These are phyloP conservation scores for Apiotrichum domesticum DNA, from an alignment of 1,284 basidiomycete genomes.

Conservation along the genomic window DNA sequence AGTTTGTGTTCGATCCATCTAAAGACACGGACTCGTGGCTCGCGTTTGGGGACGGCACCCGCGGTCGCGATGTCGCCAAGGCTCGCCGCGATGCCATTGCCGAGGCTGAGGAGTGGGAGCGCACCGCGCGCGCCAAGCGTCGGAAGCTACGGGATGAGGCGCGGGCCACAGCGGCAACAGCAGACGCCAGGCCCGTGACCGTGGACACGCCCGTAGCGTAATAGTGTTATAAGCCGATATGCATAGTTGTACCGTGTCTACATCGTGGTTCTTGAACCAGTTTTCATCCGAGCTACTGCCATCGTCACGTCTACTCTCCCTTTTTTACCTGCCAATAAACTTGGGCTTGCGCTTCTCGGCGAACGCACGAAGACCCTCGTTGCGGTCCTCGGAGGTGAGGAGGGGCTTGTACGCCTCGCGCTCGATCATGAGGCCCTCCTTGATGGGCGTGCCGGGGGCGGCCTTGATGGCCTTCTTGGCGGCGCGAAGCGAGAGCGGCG, in stretches of 20 bases:
- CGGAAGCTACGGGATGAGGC: neutral
- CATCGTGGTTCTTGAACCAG: neutral
- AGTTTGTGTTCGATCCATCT: conserved; percentile 35
- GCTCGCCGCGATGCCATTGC: conserved; percentile 18
- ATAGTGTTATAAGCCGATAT: conserved; percentile 3
- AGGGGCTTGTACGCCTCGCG: conserved; percentile 76
- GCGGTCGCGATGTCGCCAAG: conserved; percentile 14
- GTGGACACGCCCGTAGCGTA: neutral
- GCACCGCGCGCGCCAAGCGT: conserved; percentile 13
- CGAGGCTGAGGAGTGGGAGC: conserved; percentile 44
- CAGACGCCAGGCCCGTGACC: neutral
- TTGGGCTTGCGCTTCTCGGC: conserved; percentile 76
- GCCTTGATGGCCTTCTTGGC: conserved; percentile 83
- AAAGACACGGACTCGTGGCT: conserved; percentile 2
- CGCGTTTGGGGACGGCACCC: conserved; percentile 12
- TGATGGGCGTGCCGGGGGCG: conserved; percentile 67
- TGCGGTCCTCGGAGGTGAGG: conserved; percentile 68
- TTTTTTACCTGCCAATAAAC: conserved; percentile 60
- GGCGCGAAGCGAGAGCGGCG: conserved; percentile 78
- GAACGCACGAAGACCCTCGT: conserved; percentile 83
- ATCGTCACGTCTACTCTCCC: neutral
- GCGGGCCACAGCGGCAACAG: neutral
- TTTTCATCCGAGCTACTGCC: neutral
- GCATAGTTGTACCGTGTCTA: conserved; percentile 26
- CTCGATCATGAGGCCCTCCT: conserved; percentile 82